Conservation (phyloP, 305 asterid genomes). For the Salvia sclarea region DNA sequence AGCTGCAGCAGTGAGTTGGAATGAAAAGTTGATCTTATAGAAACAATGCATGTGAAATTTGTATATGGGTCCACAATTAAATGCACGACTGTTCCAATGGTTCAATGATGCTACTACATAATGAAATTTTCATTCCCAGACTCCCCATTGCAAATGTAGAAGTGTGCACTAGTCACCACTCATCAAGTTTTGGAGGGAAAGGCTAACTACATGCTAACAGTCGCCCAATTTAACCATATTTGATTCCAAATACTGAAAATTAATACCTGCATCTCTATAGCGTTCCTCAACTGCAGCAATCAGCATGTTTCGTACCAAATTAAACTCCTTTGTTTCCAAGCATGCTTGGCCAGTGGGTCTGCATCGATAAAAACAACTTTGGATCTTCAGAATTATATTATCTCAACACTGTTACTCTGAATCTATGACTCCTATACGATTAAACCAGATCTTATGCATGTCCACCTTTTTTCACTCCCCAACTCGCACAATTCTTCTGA, state of each 20-base stretch:
- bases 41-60: not conserved
- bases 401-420: not conserved
- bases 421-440: not conserved
- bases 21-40: not conserved
- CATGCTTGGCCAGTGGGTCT: conserved; percentile 73
- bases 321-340: conserved; percentile 74
- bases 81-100: not conserved
- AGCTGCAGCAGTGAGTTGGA: conserved; percentile 45
- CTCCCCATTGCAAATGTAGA: not conserved
- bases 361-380: conserved; percentile 24
- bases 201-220: not conserved
- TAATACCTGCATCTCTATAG: conserved; percentile 77
- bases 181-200: not conserved
- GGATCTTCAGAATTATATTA: not conserved
- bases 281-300: conserved; percentile 91
- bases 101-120: not conserved
- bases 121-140: not conserved
- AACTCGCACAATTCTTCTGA: not conserved
- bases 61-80: too few species aligned
- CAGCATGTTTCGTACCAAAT: conserved; percentile 73
- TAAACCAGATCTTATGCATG: not conserved
- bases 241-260: not conserved
- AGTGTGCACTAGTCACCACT: not conserved
- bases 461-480: not conserved
- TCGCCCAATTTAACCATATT: not conserved